phyloP scores from a whole-genome alignment of 1,139 yeast genomes.

The Zygotorulaspora mrakii region DNA sequence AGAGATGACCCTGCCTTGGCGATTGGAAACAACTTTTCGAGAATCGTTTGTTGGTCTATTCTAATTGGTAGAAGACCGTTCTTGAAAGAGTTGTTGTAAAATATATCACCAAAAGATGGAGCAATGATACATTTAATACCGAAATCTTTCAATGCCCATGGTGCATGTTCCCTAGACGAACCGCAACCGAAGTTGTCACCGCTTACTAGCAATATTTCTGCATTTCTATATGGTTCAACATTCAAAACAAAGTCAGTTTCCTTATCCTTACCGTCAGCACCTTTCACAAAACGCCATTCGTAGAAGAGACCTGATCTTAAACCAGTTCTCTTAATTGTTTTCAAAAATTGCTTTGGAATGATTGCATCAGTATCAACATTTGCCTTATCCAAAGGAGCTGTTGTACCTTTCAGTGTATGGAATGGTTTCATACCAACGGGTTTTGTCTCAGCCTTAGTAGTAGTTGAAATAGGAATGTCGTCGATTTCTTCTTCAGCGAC shows the following conservation, averaged over 20 bases:
- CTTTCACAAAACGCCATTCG: conserved; percentile 77
- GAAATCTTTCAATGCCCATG: conserved; percentile 97
- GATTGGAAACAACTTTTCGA: conserved; percentile 67
- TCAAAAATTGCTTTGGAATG: conserved; percentile 95
- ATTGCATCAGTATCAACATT: conserved; percentile 98
- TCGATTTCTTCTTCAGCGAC: conserved; percentile 45
- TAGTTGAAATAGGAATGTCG: conserved; percentile 52
- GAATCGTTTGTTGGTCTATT: conserved; percentile 69
- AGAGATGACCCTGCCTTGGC: conserved; percentile 70
- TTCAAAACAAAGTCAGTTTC: conserved; percentile 87
- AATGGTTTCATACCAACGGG: conserved; percentile 72
- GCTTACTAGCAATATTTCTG: conserved; percentile 82
- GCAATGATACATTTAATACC: conserved; percentile 95
- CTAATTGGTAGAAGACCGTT: conserved; percentile 92
- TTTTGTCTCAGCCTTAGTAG: conserved; percentile 34
- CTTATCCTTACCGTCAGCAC: conserved; percentile 65
- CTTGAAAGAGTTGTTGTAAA: conserved; percentile 93
- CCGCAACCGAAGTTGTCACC: conserved; percentile 99
- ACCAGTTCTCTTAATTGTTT: conserved; percentile 96
- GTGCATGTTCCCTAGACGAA: conserved; percentile 98
- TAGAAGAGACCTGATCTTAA: conserved; percentile 82
- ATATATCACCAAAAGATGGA: conserved; percentile 96
- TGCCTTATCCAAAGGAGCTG: conserved; percentile 92
- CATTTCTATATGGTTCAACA: conserved; percentile 71
- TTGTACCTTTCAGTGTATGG: conserved; percentile 70